phyloP scores from a whole-genome alignment of 2,329 filamentous ascomycete genomes.

The Pestalotiopsis sp. region DNA sequence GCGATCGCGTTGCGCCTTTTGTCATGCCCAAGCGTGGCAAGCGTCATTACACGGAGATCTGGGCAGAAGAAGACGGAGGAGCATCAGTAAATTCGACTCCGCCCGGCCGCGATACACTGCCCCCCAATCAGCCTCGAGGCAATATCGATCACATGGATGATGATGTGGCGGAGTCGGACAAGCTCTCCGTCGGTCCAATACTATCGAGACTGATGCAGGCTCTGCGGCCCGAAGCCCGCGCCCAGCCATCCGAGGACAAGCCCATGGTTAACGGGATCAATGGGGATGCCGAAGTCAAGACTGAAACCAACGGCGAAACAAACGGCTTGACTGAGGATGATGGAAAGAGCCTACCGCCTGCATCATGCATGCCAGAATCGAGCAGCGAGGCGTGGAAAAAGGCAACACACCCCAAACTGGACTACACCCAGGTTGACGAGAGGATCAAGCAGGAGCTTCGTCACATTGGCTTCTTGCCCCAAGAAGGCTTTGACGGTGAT shows the following conservation, averaged over 20 bases:
- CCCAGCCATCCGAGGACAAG: conserved; percentile 58
- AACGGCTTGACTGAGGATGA: conserved; percentile 40
- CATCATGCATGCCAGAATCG: conserved; percentile 80
- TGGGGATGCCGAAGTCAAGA: conserved; percentile 47
- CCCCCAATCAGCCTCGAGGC: conserved; percentile 82
- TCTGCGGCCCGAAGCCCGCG: conserved; percentile 75
- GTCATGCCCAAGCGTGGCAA: conserved; percentile 84
- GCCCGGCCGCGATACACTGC: conserved; percentile 65
- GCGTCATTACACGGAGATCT: conserved; percentile 85
- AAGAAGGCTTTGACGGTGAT: conserved; percentile 67
- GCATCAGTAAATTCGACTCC: conserved; percentile 72
- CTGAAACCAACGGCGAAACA: conserved; percentile 56
- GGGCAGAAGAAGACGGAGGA: conserved; percentile 90
- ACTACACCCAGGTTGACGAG: conserved; percentile 86
- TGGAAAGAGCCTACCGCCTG: conserved; percentile 61
- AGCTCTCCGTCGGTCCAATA: conserved; percentile 86
- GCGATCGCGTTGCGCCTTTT: conserved; percentile 83
- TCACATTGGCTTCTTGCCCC: conserved; percentile 83
- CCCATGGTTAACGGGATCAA: conserved; percentile 54
- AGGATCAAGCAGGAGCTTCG: conserved; percentile 88
- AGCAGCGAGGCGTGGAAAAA: conserved; percentile 79
- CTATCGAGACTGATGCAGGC: conserved; percentile 79
- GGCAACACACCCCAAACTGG: conserved; percentile 72
- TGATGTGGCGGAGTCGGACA: conserved; percentile 83
- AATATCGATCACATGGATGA: conserved; percentile 87